Base-by-base conservation (phyloP, 441 rosid species). In the Pelargonium cotyledonis region DNA sequence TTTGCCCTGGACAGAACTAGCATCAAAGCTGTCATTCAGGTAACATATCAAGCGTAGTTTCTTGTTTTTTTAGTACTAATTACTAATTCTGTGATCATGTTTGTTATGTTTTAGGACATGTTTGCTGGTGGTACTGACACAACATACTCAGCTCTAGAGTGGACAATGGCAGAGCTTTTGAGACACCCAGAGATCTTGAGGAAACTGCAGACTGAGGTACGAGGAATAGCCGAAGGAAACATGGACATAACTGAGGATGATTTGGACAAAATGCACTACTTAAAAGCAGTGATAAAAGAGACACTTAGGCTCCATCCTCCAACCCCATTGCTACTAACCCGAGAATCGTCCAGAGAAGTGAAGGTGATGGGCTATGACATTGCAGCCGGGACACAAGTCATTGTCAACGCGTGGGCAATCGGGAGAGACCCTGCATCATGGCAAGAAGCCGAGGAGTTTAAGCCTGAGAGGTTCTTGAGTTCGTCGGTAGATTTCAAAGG, bases 21-120 rank as follows among this genome's bases (percentile, higher is more conserved):
- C 76, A 63, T 73, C 11, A 73, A 73, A 63, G 76, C 71, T 8
- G 38, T 73, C 5, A 47, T 68, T 23, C 44, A 67, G 63, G 71
- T 73, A 68, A 47, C 35, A 3, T 51, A 23, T 3, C 12, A 19
- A 6, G 40, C 15, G 31, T 29, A 9, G 19, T 9, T 65, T 65
- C 1, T 44, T 65, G 38, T 21, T 21, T 5, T 8, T 46, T 46
- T 46, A 46, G 7, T n/a, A 19, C 19, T 6, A 55, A 18, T 19
- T 15, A n/a, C n/a, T 6, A 15, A 16, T 7, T 5, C 1, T 15
- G 26, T 19, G 6, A 16, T 55, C 19, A 16, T 15, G 7, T 16
- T n/a, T 55, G 15, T 1, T 19, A 3, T 55, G 62, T 55, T 47
- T 11, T 11, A 72, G 75, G 75, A 72, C 46, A 66, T 57, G 58